phyloP scores from a whole-genome alignment of 345 rosid genomes.

The Bruguiera sexangula region DNA sequence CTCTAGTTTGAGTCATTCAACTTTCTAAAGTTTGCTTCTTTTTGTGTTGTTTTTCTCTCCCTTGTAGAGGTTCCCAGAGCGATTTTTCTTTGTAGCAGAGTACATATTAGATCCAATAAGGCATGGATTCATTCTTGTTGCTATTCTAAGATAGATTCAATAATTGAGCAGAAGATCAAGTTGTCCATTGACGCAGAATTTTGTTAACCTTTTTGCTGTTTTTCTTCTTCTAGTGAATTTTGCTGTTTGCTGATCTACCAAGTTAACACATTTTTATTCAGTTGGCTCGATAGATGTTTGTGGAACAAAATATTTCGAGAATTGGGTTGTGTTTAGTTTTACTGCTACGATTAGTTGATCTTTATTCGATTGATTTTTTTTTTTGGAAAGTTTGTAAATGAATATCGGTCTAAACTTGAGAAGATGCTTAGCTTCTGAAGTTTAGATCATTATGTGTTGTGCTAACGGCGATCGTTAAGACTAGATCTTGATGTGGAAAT shows the following conservation, averaged over 20 bases:
- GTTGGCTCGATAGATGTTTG: not conserved
- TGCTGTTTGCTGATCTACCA: not conserved
- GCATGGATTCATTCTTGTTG: not conserved
- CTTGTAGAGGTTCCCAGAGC: not conserved
- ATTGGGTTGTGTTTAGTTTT: constrained; percentile 4
- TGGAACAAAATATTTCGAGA: not conserved
- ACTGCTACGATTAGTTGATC: not conserved
- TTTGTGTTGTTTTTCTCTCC: not conserved
- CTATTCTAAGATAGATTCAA: constrained; percentile 1
- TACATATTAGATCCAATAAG: constrained; percentile 5
- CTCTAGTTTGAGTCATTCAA: constrained; percentile 6
- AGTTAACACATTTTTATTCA: not conserved
- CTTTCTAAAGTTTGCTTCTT: not conserved
- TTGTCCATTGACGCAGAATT: not conserved
- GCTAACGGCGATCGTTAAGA: constrained; percentile 7
- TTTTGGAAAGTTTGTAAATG: not conserved
- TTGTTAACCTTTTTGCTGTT: constrained; percentile 14
- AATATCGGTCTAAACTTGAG: constrained; percentile 20
- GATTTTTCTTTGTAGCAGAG: not conserved
- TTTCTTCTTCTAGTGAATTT: constrained; percentile 7
- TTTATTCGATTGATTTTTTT: constrained; percentile 3
- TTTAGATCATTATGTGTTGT: constrained; percentile 29
- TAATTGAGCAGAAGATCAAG: constrained; percentile 1
- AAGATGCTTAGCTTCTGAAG: constrained; percentile 15
- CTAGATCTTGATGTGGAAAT: constrained; percentile 41